Evolutionary conservation across 805 yeast species (phyloP).

Genomic region (Peterozyma xylosa): DNA sequence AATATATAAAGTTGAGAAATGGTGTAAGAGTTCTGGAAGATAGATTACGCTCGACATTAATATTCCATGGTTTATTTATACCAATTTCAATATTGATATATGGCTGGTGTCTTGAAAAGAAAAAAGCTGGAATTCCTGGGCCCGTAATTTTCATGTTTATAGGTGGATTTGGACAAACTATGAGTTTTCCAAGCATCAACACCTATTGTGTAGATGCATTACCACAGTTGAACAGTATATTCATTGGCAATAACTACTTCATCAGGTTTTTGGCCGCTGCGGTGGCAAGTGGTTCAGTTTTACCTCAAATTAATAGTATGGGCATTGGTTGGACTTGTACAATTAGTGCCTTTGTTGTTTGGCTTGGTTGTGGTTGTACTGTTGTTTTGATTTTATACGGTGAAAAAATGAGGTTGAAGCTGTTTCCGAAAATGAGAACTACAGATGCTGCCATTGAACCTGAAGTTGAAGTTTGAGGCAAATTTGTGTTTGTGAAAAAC

Average conservation of each 20-base stretch:
- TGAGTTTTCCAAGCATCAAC: slow-evolving; percentile 43
- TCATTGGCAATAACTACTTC: slow-evolving; percentile 46
- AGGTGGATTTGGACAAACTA: slow-evolving; percentile 43
- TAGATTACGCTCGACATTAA: slow-evolving; percentile 31
- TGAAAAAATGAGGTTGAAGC: slow-evolving; percentile 22
- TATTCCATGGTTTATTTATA: slow-evolving; percentile 33
- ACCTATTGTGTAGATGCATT: slow-evolving; percentile 53
- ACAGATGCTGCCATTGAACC: too few relatives aligned
- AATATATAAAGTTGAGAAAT: slow-evolving; percentile 30
- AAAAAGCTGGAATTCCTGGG: slow-evolving; percentile 47
- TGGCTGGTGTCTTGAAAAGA: slow-evolving; percentile 44
- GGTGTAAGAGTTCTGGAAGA: slow-evolving; percentile 47
- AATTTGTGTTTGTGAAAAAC: too few relatives aligned
- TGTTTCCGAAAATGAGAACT: too few relatives aligned
- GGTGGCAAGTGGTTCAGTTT: slow-evolving; percentile 40
- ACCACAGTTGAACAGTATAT: slow-evolving; percentile 48
- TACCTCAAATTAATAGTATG: slow-evolving; percentile 35
- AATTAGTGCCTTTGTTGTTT: slow-evolving; percentile 34
- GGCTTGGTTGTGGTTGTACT: slow-evolving; percentile 27
- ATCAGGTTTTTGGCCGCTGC: slow-evolving; percentile 44
- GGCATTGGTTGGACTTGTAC: slow-evolving; percentile 55
- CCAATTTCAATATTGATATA: slow-evolving; percentile 40
- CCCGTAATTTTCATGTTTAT: slow-evolving; percentile 43
- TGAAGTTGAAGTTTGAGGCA: too few relatives aligned
- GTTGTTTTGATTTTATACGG: slow-evolving; percentile 31